Base-by-base conservation (phyloP, 106 monocot genomes). In the Dendrobium nobile region DNA sequence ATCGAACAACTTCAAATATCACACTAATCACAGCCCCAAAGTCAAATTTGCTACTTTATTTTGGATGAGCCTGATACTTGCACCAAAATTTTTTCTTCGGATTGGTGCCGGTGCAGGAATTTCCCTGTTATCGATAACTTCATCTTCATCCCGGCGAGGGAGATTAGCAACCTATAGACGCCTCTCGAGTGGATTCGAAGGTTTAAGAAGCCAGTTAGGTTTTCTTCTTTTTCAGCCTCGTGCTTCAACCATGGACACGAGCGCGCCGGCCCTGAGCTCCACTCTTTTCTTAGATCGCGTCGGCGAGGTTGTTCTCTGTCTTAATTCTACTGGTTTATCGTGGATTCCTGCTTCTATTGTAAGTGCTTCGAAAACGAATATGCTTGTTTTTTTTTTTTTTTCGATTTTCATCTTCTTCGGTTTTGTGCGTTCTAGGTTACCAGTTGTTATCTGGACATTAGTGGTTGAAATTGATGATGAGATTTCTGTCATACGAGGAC, bases 271-370 rank as follows among this genome's bases (percentile, higher is more conserved):
- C 47, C 28, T 70, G 78, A 84, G 82, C 72, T 83, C 86, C 61
- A 83, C 75, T 65, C 75, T 95, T 31, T 84, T 90, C 70, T 33
- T 95, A 75, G 90, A 90, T 77, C 54, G 89, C 73, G 82, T 90
- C 77, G 92, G 95, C 19, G 95, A 92, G 81, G 92, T 92, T 67
- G 61, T 72, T 22, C 77, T 90, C 47, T 65, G 79, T 68, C 76
- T 90, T 79, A 74, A 68, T 47, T 20, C 78, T 73, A 54, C 79
- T 31, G 86, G 88, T 3, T 45, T 95, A n/a, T 92, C 92, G 4
- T 92, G 90, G 89, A 84, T 81, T 31, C 87, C 91, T 51, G 16
- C 84, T 54, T 64, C 81, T 44, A 16, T 9, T 22, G 91, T 86
- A 80, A 73, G 58, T 64, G 19, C 72, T 40, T 37, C 28, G 18